phyloP scores from a whole-genome alignment of 495 filamentous ascomycete genomes.

The Pseudomonodictys pantanalensis region DNA sequence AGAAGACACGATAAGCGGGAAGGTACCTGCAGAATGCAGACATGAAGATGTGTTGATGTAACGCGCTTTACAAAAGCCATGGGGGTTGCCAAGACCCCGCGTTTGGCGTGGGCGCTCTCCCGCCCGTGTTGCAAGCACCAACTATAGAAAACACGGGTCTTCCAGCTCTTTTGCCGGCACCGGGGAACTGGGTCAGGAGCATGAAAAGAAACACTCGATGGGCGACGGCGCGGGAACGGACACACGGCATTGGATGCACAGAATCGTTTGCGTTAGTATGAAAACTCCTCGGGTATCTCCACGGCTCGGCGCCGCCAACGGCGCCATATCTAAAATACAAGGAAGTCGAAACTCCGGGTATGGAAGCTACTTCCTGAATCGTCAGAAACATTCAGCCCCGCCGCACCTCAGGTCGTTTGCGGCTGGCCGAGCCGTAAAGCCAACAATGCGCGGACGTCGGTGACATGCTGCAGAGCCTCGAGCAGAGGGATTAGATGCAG shows the following conservation, averaged over 20 bases:
- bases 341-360: slow-evolving; percentile 7
- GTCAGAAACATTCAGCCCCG: too few species aligned
- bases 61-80: background rate
- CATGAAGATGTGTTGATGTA: slow-evolving; percentile 19
- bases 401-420: slow-evolving; percentile 34
- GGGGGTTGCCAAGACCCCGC: slow-evolving; percentile 25
- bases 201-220: slow-evolving; percentile 17
- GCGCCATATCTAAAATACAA: slow-evolving; percentile 28
- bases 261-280: slow-evolving; percentile 1
- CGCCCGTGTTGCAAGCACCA: background rate
- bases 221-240: too few species aligned
- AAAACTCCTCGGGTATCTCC: slow-evolving; percentile 29
- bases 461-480: slow-evolving; percentile 92
- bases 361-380: background rate
- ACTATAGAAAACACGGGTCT: too few species aligned
- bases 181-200: too few species aligned
- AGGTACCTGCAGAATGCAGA: slow-evolving; percentile 29
- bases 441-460: slow-evolving; percentile 85
- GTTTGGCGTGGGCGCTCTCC: background rate
- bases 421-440: slow-evolving; percentile 81
- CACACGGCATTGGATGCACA: too few species aligned
- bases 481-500: slow-evolving; percentile 90
- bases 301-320: slow-evolving; percentile 13
- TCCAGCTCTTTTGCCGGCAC: too few species aligned
- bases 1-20: slow-evolving; percentile 24